Evolutionary conservation across 768 basidiomycete species (phyloP).

Genomic region (Ramaria sp.): DNA sequence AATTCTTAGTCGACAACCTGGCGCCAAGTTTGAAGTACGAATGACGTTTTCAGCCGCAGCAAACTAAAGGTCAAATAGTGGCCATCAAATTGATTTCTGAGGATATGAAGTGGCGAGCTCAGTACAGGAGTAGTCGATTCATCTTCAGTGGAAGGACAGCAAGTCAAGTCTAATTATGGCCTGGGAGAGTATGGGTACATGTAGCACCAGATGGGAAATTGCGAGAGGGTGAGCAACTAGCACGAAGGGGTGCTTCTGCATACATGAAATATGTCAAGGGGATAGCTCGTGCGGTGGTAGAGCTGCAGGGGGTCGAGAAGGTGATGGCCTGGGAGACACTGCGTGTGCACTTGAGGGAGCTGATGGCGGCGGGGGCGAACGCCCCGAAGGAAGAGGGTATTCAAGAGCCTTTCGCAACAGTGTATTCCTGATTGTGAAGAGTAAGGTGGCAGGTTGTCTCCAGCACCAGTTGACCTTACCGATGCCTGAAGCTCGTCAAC

Average conservation of each 20-base stretch:
- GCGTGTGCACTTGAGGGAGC: background rate
- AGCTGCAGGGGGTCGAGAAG: background rate
- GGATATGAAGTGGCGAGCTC: background rate
- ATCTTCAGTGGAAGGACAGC: background rate
- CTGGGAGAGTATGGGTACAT: background rate
- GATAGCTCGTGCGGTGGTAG: background rate
- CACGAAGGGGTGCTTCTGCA: background rate
- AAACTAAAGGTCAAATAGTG: background rate
- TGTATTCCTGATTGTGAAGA: background rate
- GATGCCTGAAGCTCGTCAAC: constrained; percentile 1
- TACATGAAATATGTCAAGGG: background rate
- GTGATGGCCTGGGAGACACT: background rate
- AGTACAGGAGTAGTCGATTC: background rate
- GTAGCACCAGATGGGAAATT: background rate
- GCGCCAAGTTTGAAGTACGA: background rate
- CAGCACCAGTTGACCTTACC: background rate
- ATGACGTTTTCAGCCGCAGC: background rate
- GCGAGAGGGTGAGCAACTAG: background rate
- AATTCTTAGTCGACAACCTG: too few relatives aligned
- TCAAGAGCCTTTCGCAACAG: constrained; percentile 4
- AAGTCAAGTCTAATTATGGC: background rate
- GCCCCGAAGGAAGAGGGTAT: constrained; percentile 3
- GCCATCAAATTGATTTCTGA: background rate
- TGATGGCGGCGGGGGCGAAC: background rate
- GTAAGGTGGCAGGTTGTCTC: background rate